Percentiles rank a stretch among this genome's conserved stretches.
Evolutionary conservation across 768 basidiomycete species (phyloP).

Genomic region (Pisolithus tinctorius): DNA sequence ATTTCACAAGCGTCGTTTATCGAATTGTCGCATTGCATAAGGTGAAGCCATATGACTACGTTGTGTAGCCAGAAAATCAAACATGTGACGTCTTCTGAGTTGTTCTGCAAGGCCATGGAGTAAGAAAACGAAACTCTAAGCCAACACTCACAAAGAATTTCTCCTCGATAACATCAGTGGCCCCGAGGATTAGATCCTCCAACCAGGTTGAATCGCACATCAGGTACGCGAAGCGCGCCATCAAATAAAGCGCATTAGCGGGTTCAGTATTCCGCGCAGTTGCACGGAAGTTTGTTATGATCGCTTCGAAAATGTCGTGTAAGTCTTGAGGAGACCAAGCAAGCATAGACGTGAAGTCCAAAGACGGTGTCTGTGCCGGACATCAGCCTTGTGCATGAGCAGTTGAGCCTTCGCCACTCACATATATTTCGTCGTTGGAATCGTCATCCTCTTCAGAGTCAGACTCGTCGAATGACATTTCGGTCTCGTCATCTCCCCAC

Average conservation of each 20-base stretch:
- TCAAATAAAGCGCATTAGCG: slow-evolving; percentile 85
- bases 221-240: slow-evolving; percentile 87
- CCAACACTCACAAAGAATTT: slow-evolving; percentile 73
- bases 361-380: slow-evolving; percentile 53
- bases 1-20: slow-evolving; percentile 77
- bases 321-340: slow-evolving; percentile 82
- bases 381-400: slow-evolving; percentile 12
- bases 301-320: slow-evolving; percentile 70
- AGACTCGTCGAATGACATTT: slow-evolving; percentile 36
- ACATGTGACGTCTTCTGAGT: slow-evolving; percentile 77
- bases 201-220: slow-evolving; percentile 90
- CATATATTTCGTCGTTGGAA: slow-evolving; percentile 43
- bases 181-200: slow-evolving; percentile 86
- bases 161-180: slow-evolving; percentile 88
- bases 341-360: slow-evolving; percentile 83
- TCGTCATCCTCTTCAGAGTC: slow-evolving; percentile 49
- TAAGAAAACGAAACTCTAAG: slow-evolving; percentile 1
- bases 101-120: slow-evolving; percentile 43
- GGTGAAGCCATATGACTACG: slow-evolving; percentile 81
- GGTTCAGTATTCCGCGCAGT: slow-evolving; percentile 73
- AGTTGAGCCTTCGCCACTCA: slow-evolving; percentile 19
- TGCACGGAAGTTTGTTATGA: slow-evolving; percentile 73
- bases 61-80: slow-evolving; percentile 96
- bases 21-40: slow-evolving; percentile 79
- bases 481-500: slow-evolving; percentile 53